Percentiles rank a stretch among this genome's conserved stretches.
Conservation (phyloP, 495 filamentous ascomycete species). For the Bryoglossum gracile region DNA sequence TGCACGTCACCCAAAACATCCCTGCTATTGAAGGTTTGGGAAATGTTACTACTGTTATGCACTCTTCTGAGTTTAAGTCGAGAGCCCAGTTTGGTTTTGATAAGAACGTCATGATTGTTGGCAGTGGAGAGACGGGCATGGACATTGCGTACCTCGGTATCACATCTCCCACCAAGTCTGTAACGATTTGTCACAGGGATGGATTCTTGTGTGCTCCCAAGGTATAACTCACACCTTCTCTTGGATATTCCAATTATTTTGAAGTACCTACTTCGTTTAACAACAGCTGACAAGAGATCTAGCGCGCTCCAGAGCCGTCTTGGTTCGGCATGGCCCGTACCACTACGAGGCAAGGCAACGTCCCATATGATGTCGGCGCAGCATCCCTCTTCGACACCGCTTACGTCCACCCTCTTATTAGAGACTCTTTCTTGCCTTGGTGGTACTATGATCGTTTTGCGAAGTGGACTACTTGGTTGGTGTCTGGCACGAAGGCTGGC, state of each 20-base stretch:
- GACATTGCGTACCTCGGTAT: conserved; percentile 37
- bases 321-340: conserved; percentile 1
- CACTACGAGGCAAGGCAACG: conserved; percentile 18
- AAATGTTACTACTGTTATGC: conserved; percentile 30
- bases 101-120: conserved; percentile 36
- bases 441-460: conserved; percentile 35
- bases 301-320: conserved; percentile 6
- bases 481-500: conserved; percentile 32
- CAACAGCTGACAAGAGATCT: neutral
- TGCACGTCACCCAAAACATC: conserved; percentile 35
- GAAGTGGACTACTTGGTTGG: conserved; percentile 32
- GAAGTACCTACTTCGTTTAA: too few species aligned
- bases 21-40: conserved; percentile 33
- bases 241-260: too few species aligned
- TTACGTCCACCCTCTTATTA: conserved; percentile 37
- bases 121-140: conserved; percentile 37
- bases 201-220: conserved; percentile 36
- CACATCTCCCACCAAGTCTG: conserved; percentile 31
- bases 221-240: conserved; percentile 13
- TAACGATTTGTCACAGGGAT: conserved; percentile 35
- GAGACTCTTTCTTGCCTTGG: conserved; percentile 32
- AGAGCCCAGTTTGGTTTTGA: conserved; percentile 31
- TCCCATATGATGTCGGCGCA: conserved; percentile 36
- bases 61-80: conserved; percentile 38
- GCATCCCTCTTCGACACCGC: conserved; percentile 41